phyloP scores from a whole-genome alignment of 2,329 filamentous ascomycete genomes.

The Cadophora sp. region DNA sequence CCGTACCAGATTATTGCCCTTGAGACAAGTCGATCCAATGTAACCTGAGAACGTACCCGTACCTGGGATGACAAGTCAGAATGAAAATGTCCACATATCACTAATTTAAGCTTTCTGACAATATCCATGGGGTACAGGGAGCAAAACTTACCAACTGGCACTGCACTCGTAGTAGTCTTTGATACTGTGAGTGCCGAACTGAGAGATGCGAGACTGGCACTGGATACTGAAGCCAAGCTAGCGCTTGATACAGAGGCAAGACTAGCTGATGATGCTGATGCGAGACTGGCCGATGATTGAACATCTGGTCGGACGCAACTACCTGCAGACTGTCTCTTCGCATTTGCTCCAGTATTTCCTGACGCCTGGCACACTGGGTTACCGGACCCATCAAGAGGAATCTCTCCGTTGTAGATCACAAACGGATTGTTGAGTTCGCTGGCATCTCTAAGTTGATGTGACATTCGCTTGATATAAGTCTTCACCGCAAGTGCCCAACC shows the following conservation, averaged over 20 bases:
- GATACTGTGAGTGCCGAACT: not conserved
- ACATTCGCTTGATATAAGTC: no score
- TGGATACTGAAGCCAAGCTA: not conserved
- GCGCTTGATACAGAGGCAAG: not conserved
- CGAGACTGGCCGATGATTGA: not conserved
- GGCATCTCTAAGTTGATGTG: no score
- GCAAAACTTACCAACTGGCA: not conserved
- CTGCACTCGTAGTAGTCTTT: not conserved
- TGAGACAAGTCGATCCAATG: not conserved
- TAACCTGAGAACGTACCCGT: conserved; percentile 1
- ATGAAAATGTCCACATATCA: no score
- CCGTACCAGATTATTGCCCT: not conserved
- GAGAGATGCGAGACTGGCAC: not conserved
- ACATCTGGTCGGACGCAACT: not conserved
- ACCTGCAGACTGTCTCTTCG: not conserved
- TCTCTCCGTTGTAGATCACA: not conserved
- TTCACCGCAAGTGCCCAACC: not conserved
- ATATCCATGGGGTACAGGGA: not conserved
- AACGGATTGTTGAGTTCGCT: no score
- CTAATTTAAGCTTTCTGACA: not conserved
- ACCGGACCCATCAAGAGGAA: not conserved
- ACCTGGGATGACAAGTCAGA: not conserved
- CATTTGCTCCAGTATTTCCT: no score
- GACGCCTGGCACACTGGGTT: not conserved
- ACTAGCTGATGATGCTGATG: not conserved